A percentile compares a stretch with the other conserved stretches of the same genome.
phyloP scores from a whole-genome alignment of 352 stramenopile species.

The Phytopythium chamaehyphon region DNA sequence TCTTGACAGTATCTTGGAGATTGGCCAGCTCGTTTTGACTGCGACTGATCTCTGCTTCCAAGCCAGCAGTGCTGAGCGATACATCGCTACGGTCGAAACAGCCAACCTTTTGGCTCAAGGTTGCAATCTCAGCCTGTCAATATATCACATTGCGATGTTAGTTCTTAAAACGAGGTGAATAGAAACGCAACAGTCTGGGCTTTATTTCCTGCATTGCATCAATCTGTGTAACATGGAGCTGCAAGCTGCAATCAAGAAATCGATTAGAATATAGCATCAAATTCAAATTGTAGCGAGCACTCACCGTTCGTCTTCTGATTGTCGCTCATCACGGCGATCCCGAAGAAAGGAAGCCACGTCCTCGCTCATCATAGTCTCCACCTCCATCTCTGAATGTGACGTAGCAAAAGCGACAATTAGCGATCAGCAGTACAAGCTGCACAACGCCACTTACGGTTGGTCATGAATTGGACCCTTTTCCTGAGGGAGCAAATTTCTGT shows the following conservation, averaged over 20 bases:
- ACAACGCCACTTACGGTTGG: conserved; percentile 17
- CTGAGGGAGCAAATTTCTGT: conserved; percentile 44
- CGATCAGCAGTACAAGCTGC: not conserved
- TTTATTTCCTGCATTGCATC: no score
- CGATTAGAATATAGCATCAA: no score
- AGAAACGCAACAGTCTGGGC: not conserved
- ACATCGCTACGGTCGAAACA: conserved; percentile 1
- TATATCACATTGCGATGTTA: not conserved
- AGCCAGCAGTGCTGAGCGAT: not conserved
- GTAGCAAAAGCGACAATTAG: not conserved
- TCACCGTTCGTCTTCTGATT: not conserved
- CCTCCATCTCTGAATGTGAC: conserved; percentile 7
- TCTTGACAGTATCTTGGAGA: not conserved
- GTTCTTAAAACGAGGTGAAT: not conserved
- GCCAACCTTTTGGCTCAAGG: conserved; percentile 1
- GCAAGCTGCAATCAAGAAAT: no score
- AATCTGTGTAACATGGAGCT: no score
- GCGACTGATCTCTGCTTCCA: conserved; percentile 1
- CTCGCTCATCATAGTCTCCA: conserved; percentile 8
- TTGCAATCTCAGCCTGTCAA: not conserved
- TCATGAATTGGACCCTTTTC: conserved; percentile 28
- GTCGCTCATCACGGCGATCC: not conserved
- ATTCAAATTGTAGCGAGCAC: no score
- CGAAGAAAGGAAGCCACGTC: conserved; percentile 3
- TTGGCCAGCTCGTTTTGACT: not conserved